phyloP scores from a whole-genome alignment of 2,329 filamentous ascomycete species.

The Pseudocercospora eumusae region DNA sequence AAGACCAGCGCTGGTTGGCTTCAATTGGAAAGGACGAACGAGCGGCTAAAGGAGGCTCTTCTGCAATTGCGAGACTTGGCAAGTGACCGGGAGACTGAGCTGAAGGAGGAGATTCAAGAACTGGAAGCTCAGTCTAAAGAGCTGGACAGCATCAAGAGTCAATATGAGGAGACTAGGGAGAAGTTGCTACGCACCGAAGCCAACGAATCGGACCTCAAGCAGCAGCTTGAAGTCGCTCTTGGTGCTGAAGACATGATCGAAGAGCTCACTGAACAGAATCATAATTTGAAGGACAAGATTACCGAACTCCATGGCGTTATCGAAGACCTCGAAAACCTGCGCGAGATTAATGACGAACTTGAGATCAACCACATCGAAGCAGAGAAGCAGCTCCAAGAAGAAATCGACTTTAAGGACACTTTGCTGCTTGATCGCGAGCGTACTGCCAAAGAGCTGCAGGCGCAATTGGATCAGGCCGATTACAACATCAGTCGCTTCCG shows the following conservation, averaged over 20 bases:
- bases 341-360: slow-evolving; percentile 91
- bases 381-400: slow-evolving; percentile 90
- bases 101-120: slow-evolving; percentile 61
- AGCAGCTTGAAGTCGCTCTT: slow-evolving; percentile 85
- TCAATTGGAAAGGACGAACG: slow-evolving; percentile 87
- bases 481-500: slow-evolving; percentile 87
- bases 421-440: slow-evolving; percentile 80
- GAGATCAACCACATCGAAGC: slow-evolving; percentile 91
- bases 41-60: slow-evolving; percentile 81
- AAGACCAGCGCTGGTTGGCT: slow-evolving; percentile 83
- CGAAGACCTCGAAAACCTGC: slow-evolving; percentile 83
- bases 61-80: slow-evolving; percentile 82
- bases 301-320: slow-evolving; percentile 79
- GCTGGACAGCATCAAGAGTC: slow-evolving; percentile 51
- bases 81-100: slow-evolving; percentile 78
- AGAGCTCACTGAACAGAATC: slow-evolving; percentile 83
- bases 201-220: slow-evolving; percentile 79
- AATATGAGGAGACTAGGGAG: slow-evolving; percentile 70
- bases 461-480: slow-evolving; percentile 80
- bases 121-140: slow-evolving; percentile 47
- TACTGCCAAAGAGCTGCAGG: slow-evolving; percentile 73
- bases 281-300: slow-evolving; percentile 78
- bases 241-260: slow-evolving; percentile 94
- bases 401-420: slow-evolving; percentile 83
- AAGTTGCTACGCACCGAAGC: slow-evolving; percentile 72